Percentiles rank a stretch among this genome's conserved stretches.
phyloP scores from a whole-genome alignment of 1,139 yeast species.

The Candida frijolesensis region DNA sequence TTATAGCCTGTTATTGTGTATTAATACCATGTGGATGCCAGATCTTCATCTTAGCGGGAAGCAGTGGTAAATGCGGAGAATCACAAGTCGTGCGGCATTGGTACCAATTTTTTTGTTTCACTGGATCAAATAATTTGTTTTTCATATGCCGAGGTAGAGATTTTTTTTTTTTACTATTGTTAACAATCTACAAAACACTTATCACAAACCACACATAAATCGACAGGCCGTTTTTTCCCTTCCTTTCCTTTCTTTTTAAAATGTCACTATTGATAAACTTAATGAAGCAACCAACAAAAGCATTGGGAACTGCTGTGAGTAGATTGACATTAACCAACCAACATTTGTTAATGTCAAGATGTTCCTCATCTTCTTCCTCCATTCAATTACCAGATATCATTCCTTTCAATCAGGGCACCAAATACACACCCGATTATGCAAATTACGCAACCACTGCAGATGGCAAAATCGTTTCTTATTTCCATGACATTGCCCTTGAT shows the following conservation, averaged over 20 bases:
- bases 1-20: too few relatives aligned
- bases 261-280: constrained; percentile 1
- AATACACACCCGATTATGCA: constrained; percentile 34
- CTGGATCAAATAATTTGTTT: neutral
- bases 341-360: constrained; percentile 21
- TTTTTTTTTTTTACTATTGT: neutral
- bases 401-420: constrained; percentile 32
- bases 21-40: too few relatives aligned
- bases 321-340: constrained; percentile 24
- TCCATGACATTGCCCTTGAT: constrained; percentile 76
- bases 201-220: neutral
- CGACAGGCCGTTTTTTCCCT: constrained; percentile 21
- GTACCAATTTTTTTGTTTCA: neutral
- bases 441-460: constrained; percentile 58
- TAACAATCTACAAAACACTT: neutral
- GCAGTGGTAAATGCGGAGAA: neutral
- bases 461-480: constrained; percentile 63
- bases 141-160: constrained; percentile 2
- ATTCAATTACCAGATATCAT: constrained; percentile 11
- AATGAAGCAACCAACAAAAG: constrained; percentile 1
- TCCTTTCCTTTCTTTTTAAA: neutral
- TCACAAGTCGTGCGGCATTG: neutral
- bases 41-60: too few relatives aligned
- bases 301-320: constrained; percentile 17
- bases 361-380: constrained; percentile 6